These are phyloP conservation scores for Phylloboletellus chloephorus DNA, from an alignment of 1,284 basidiomycete genomes.

Conservation along the genomic window DNA sequence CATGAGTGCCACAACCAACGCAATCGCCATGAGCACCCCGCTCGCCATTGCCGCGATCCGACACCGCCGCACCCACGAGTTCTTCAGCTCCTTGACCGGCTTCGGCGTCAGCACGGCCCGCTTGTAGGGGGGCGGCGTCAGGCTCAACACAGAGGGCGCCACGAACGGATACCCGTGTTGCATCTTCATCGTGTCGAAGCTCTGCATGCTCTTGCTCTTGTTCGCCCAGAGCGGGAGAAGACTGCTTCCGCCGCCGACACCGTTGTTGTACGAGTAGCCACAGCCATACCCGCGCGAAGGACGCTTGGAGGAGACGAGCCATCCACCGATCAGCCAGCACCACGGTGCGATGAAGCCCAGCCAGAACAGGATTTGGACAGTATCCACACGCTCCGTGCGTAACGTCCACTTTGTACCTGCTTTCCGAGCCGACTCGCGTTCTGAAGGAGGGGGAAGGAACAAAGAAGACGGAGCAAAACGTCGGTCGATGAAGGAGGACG, in stretches of 20 bases:
- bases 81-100: slow-evolving; percentile 17
- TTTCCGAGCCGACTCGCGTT: slow-evolving; percentile 20
- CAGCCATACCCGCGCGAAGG: slow-evolving; percentile 2
- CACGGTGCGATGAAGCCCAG: slow-evolving; percentile 58
- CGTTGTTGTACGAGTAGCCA: slow-evolving; percentile 12
- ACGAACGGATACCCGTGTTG: slow-evolving; percentile 31
- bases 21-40: slow-evolving; percentile 35
- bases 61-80: slow-evolving; percentile 44
- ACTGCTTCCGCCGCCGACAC: slow-evolving; percentile 20
- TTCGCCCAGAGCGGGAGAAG: slow-evolving; percentile 35
- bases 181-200: slow-evolving; percentile 22
- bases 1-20: slow-evolving; percentile 37
- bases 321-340: slow-evolving; percentile 69
- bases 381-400: slow-evolving; percentile 32
- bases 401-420: slow-evolving; percentile 22
- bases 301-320: slow-evolving; percentile 42
- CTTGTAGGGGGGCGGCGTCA: slow-evolving; percentile 22
- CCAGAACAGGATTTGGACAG: slow-evolving; percentile 62
- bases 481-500: slow-evolving; percentile 34
- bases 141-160: slow-evolving; percentile 28
- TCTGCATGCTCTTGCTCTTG: slow-evolving; percentile 21
- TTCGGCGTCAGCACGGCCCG: slow-evolving; percentile 18
- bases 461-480: slow-evolving; percentile 30
- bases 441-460: slow-evolving; percentile 21
- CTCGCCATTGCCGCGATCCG: slow-evolving; percentile 42